Evolutionary conservation across 1,139 yeast genomes (phyloP), one percentile per base, ranked within the genome.

Genomic region (Debaryomycetaceae sp.): DNA sequence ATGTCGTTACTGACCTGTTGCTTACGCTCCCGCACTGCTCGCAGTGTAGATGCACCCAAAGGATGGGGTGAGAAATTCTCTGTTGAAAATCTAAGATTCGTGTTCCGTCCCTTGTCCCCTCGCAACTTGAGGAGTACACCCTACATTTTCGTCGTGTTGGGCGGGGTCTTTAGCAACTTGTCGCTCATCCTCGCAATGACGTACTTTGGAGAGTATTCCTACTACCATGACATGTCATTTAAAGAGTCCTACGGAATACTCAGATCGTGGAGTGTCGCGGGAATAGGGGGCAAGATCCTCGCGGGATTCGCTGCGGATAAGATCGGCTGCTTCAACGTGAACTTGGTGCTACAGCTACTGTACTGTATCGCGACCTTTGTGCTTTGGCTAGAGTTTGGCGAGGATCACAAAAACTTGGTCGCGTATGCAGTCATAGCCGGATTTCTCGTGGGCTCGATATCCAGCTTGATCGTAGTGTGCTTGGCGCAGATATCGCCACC

Each of bases 111-210:
- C 5, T 10, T 25, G 13, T 7, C n/a, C 7, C 22, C 27, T n/a
- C n/a, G 13, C 12, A 28, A 28, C 16, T 23, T 35, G 25, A 16
- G 14, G 12, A 28, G 35, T 14, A 36, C 37, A 5, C 33, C 31
- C 30, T 36, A 30, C 23, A 20, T 35, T 4, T 36, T 25, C 25
- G 25, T 36, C 12, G 32, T 36, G 13, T 23, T 35, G 28, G 39
- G 39, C 3, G 39, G 34, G 3, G 35, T 35, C 24, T 36, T 35
- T 28, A 35, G 67, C 7, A 78, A 74, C 39, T 49, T 70, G 38
- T 62, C 67, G 2, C 55, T 70, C 16, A 51, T 72, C 37, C 50
- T 68, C n/a, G 63, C 73, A 0, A 39, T 68, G 25, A 53, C 57
- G 12, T 53, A 51, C 32, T 38, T 52, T 22, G 51, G 58, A 5